These are phyloP conservation scores for Leucosporidium scottii DNA, from an alignment of 768 basidiomycete species.

Conservation along the genomic window DNA sequence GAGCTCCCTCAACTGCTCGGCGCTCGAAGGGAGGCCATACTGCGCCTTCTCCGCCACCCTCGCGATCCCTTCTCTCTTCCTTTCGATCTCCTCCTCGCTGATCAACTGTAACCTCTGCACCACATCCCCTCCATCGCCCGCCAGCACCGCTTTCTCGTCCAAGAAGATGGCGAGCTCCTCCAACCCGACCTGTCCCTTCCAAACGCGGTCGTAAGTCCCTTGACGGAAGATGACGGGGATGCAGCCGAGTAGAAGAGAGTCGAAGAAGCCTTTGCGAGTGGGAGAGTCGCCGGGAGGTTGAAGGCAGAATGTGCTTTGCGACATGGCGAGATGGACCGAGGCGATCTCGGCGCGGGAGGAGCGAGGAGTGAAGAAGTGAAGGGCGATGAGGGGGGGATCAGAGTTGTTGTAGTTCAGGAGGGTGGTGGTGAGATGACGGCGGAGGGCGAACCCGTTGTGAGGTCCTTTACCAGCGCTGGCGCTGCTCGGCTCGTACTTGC, in stretches of 20 bases:
- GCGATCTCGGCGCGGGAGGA: neutral
- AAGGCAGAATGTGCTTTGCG: conserved; percentile 3
- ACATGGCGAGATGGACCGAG: conserved; percentile 11
- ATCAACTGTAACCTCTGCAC: neutral
- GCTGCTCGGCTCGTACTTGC: neutral
- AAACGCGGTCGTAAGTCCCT: conserved; percentile 6
- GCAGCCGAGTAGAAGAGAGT: conserved; percentile 20
- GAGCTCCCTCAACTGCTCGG: no score
- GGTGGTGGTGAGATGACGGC: neutral
- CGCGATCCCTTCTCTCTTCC: neutral
- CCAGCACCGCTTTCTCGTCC: neutral
- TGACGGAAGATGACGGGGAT: conserved; percentile 18
- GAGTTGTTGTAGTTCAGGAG: neutral
- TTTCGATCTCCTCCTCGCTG: neutral
- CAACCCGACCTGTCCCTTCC: neutral
- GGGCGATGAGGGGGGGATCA: neutral
- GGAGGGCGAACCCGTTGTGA: conserved; percentile 18
- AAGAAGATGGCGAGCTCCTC: neutral
- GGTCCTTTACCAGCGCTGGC: neutral
- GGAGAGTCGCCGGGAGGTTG: conserved; percentile 19
- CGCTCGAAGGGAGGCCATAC: no score
- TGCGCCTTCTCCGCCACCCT: no score
- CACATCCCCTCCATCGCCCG: neutral
- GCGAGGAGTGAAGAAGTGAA: neutral
- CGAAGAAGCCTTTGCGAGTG: conserved; percentile 17